Evolutionary conservation across 2,329 filamentous ascomycete species (phyloP).

Genomic region (Trichoderma arundinaceum): DNA sequence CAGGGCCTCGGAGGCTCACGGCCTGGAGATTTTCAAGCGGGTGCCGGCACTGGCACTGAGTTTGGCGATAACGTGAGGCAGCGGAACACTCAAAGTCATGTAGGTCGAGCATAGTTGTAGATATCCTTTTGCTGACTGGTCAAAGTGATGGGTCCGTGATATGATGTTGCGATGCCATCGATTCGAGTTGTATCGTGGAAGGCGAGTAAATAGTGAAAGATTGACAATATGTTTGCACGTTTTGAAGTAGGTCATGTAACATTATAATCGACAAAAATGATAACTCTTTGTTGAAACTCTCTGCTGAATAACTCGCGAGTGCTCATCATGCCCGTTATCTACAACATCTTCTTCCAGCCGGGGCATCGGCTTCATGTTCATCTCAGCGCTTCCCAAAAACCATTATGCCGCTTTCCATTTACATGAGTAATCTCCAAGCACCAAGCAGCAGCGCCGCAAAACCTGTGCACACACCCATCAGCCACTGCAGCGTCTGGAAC

Average conservation of each 20-base stretch:
- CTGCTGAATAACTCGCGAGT: not conserved
- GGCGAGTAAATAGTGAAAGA: not conserved
- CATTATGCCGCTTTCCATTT: conserved; percentile 19
- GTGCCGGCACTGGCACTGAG: not conserved
- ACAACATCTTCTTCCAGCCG: not conserved
- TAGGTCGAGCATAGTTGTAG: not conserved
- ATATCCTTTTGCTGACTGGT: not conserved
- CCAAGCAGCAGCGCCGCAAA: conserved; percentile 70
- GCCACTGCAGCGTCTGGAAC: conserved; percentile 96
- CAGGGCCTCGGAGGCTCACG: not conserved
- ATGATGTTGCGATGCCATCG: not conserved
- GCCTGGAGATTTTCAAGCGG: not conserved
- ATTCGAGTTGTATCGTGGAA: not conserved
- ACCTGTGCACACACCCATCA: conserved; percentile 82
- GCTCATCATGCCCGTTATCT: not conserved
- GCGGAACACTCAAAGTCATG: conserved; percentile 14
- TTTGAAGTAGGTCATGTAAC: not conserved
- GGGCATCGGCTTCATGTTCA: too few species aligned
- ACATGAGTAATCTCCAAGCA: conserved; percentile 75
- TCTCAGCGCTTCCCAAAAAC: not conserved
- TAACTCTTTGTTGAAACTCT: not conserved
- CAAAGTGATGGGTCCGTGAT: not conserved
- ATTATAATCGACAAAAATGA: conserved; percentile 12
- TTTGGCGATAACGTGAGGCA: not conserved
- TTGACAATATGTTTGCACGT: not conserved